Evolutionary conservation across 306 rosid genomes (phyloP).

Genomic region (Cucurbita ficifolia): DNA sequence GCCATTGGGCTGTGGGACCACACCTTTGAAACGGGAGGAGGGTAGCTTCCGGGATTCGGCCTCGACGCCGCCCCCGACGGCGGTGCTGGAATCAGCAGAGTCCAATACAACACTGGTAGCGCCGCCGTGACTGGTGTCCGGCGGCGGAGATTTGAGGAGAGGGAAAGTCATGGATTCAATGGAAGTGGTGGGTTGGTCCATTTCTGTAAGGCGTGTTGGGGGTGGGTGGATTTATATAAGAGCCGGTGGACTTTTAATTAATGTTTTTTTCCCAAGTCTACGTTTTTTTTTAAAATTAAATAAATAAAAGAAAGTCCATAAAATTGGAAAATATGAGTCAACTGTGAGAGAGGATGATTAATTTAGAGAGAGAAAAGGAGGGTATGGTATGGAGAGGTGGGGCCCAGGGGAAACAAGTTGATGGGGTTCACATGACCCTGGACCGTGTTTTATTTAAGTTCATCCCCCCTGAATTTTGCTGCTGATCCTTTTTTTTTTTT

Average conservation of each 20-base stretch:
- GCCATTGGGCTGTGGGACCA: slow-evolving; percentile 96
- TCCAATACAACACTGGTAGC: slow-evolving; percentile 39
- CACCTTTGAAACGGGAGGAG: slow-evolving; percentile 79
- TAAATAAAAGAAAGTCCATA: background rate
- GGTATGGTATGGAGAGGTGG: slow-evolving; percentile 43
- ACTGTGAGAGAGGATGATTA: background rate
- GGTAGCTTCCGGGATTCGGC: slow-evolving; percentile 82
- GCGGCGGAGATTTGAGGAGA: slow-evolving; percentile 15
- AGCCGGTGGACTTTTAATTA: background rate
- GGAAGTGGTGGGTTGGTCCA: slow-evolving; percentile 39
- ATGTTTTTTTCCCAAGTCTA: background rate
- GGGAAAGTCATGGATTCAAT: slow-evolving; percentile 14
- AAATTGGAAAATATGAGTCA: background rate
- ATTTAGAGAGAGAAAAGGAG: slow-evolving; percentile 24
- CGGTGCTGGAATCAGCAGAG: slow-evolving; percentile 22
- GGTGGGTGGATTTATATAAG: background rate
- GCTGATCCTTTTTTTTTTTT: slow-evolving; percentile 16
- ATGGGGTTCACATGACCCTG: slow-evolving; percentile 19
- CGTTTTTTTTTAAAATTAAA: background rate
- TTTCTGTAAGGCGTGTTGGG: background rate
- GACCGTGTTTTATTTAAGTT: slow-evolving; percentile 48
- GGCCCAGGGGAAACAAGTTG: slow-evolving; percentile 62
- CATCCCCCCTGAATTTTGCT: slow-evolving; percentile 91
- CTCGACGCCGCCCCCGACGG: slow-evolving; percentile 19
- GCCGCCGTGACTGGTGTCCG: slow-evolving; percentile 33